Base-by-base conservation (phyloP, 2,329 filamentous ascomycete genomes). In the Nectriaceae sp. region DNA sequence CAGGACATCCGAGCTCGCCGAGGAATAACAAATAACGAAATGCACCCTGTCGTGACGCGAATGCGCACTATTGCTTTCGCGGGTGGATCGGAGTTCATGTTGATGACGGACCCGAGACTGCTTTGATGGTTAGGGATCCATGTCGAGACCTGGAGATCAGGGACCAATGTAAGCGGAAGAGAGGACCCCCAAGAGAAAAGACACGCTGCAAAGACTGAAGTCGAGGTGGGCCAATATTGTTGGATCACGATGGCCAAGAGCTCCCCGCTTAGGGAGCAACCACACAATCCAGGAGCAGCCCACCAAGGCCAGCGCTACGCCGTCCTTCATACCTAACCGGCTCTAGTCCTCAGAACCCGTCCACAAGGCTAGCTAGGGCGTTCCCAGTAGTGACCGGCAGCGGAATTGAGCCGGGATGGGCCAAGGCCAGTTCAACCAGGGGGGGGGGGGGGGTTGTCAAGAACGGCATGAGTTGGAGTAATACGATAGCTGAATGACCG, bases 401-500 rank as follows among this genome's bases (percentile, higher is more conserved):
- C 56, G 56, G 56, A 59, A 59, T 51, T 49, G 29, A 19, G 26
- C 55, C 53, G 55, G 18, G 11, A 19, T 33, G 40, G 24, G 19
- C 19, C 21, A 35, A 19, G 15, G 38, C 36, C 43, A 46, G 38
- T 38, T 40, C 21, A 22, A 22, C 26, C 26, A 8, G 8, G 19
- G 18, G 8, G 21, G 40, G 19, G 33, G 35, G 26, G 15, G 10
- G 26, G 26, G n/a, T n/a, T n/a, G n/a, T n/a, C n/a, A n/a, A n/a
- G n/a, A n/a, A n/a, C n/a, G n/a, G n/a, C n/a, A n/a, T n/a, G n/a
- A n/a, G n/a, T n/a, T n/a, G n/a, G n/a, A n/a, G n/a, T n/a, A n/a
- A n/a, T n/a, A n/a, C 26, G 26, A 31, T 10, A 8, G 26, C 10
- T 10, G 26, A 31, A 31, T 15, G 26, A 15, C 26, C 15, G 26